A percentile compares a stretch with the other conserved stretches of the same genome.
These are phyloP conservation scores for Termitomyces bulborhizus DNA, from an alignment of 768 basidiomycete genomes.

Conservation along the genomic window DNA sequence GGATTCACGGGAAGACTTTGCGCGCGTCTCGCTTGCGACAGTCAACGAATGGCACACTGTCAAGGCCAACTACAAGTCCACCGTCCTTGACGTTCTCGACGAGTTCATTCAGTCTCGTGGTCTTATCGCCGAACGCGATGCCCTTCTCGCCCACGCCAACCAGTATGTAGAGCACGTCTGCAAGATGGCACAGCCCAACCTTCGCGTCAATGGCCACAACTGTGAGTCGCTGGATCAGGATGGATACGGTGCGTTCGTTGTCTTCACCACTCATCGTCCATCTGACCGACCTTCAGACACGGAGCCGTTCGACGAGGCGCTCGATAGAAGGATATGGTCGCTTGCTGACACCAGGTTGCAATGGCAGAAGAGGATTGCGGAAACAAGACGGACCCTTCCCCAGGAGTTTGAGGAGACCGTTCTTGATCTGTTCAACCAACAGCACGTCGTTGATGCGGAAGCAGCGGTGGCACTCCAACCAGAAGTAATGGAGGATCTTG, in stretches of 20 bases:
- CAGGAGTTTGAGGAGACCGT: constrained; percentile 37
- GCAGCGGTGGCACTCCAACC: constrained; percentile 12
- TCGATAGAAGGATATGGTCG: constrained; percentile 80
- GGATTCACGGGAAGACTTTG: constrained; percentile 36
- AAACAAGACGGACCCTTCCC: constrained; percentile 60
- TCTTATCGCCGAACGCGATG: constrained; percentile 36
- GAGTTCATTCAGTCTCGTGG: constrained; percentile 35
- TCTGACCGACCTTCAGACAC: constrained; percentile 36
- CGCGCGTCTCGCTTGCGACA: constrained; percentile 57
- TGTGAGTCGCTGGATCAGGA: constrained; percentile 57
- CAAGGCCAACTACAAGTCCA: constrained; percentile 42
- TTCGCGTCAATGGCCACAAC: constrained; percentile 76
- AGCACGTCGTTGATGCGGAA: constrained; percentile 21
- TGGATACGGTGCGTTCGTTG: constrained; percentile 38
- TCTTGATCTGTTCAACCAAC: constrained; percentile 23
- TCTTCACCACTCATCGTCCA: neutral
- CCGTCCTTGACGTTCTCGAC: constrained; percentile 41
- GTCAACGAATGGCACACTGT: constrained; percentile 64
- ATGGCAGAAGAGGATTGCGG: constrained; percentile 69
- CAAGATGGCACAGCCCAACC: constrained; percentile 57
- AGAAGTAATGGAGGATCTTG: constrained; percentile 11
- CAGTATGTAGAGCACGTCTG: constrained; percentile 65
- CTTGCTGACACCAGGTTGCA: constrained; percentile 67
- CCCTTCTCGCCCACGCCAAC: constrained; percentile 42
- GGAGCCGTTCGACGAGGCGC: constrained; percentile 81